Percentiles rank a stretch among this genome's conserved stretches.
Evolutionary conservation across 306 rosid species (phyloP).

Genomic region (Lathyrus aphaca): DNA sequence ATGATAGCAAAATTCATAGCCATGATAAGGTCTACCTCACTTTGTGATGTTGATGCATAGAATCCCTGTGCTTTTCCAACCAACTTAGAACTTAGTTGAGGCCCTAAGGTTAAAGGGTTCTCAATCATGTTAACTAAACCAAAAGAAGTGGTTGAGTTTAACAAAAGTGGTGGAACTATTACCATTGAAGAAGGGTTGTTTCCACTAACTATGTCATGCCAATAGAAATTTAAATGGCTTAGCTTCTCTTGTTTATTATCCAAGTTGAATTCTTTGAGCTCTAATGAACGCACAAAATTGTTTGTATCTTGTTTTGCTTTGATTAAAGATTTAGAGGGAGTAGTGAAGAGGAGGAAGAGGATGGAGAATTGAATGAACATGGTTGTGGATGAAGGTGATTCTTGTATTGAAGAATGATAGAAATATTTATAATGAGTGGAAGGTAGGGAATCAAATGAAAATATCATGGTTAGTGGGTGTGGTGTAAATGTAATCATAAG

Average conservation of each 20-base stretch:
- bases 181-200: conserved; percentile 39
- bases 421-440: not conserved
- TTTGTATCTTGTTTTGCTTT: conserved; percentile 4
- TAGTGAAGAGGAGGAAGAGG: conserved; percentile 14
- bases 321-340: not conserved
- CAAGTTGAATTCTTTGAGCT: conserved; percentile 43
- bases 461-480: not conserved
- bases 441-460: not conserved
- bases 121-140: conserved; percentile 46
- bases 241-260: conserved; percentile 50
- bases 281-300: conserved; percentile 39
- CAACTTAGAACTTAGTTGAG: conserved; percentile 45
- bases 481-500: not conserved
- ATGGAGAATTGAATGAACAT: conserved; percentile 41
- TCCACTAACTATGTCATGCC: conserved; percentile 66
- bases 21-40: conserved; percentile 53
- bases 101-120: conserved; percentile 52
- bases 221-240: conserved; percentile 62
- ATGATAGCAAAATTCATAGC: conserved; percentile 66
- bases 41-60: conserved; percentile 55
- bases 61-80: conserved; percentile 65
- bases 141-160: conserved; percentile 41
- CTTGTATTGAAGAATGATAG: not conserved
- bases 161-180: conserved; percentile 34
- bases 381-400: not conserved